Percentiles rank a stretch among this genome's conserved stretches.
Conservation (phyloP, 176 grass and related monocot species). For the Saccharum spontaneum region DNA sequence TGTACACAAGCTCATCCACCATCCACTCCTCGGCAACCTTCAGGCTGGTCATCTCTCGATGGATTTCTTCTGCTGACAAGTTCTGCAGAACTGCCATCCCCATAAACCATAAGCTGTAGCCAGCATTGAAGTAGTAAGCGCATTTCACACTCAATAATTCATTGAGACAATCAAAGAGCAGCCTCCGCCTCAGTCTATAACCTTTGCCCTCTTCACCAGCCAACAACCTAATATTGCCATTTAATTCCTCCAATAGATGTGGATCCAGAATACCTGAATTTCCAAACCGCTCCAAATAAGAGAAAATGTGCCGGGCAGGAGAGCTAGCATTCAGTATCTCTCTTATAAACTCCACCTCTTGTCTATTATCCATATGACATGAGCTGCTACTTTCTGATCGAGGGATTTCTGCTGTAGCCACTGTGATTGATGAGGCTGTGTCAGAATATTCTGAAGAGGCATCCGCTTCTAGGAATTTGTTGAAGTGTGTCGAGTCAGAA, state of each 20-base stretch:
- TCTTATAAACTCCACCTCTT: slow-evolving; percentile 69
- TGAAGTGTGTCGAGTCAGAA: slow-evolving; percentile 44
- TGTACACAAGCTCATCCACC: slow-evolving; percentile 90
- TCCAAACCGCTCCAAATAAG: slow-evolving; percentile 36
- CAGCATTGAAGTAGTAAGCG: slow-evolving; percentile 60
- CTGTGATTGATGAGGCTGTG: slow-evolving; percentile 61
- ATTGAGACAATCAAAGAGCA: slow-evolving; percentile 75
- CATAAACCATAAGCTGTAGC: slow-evolving; percentile 72
- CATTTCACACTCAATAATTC: slow-evolving; percentile 74
- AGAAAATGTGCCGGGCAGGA: slow-evolving; percentile 24
- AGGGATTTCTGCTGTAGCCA: slow-evolving; percentile 40
- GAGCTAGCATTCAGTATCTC: slow-evolving; percentile 54
- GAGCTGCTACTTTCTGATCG: slow-evolving; percentile 60
- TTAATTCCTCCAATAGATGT: slow-evolving; percentile 53
- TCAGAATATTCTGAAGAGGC: slow-evolving; percentile 57
- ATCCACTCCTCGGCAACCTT: slow-evolving; percentile 75
- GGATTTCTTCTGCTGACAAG: slow-evolving; percentile 58
- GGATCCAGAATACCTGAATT: slow-evolving; percentile 49
- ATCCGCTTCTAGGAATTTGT: slow-evolving; percentile 51
- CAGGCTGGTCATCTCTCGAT: slow-evolving; percentile 70
- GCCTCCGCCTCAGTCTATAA: slow-evolving; percentile 43
- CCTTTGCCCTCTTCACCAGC: slow-evolving; percentile 47
- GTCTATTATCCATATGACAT: slow-evolving; percentile 42
- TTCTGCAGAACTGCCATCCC: slow-evolving; percentile 56
- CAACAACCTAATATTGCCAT: slow-evolving; percentile 30